Base-by-base conservation (phyloP, 345 rosid species). In the Eucalyptus camaldulensis region DNA sequence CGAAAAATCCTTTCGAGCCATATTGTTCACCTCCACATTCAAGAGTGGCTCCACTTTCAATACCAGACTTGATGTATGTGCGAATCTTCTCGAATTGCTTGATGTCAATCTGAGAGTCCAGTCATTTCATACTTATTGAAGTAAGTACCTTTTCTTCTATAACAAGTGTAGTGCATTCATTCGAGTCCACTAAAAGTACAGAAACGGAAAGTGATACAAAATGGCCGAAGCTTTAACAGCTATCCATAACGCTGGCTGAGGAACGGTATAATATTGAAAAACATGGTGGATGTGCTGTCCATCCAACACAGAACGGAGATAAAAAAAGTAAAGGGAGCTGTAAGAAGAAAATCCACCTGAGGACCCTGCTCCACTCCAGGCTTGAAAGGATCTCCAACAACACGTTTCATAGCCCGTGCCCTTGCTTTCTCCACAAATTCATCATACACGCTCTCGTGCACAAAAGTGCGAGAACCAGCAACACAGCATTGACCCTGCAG, bases 391-490 rank as follows among this genome's bases (percentile, higher is more conserved):
- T 97, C 99, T 27, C 99, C 98, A 89, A 97, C 97, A 60, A 62
- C 47, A 17, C 98, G 98, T 5, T 93, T 94, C 89, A 86, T 49
- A 27, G 99, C 99, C n/a, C 95, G 96, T 6, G 93, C 94, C 92
- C 92, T 96, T 80, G 99, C 95, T 94, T 97, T 97, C 95, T 95
- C 98, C 10, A 95, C 91, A 87, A 97, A 97, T 91, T 97, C 98
- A 89, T 97, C 97, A 51, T 96, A 96, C 29, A 95, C 91, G 8
- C 93, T 88, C 87, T 97, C 99, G 24, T 97, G 99, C 65, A 97
- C 99, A 88, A 85, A 97, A 11, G 99, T 97, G 80, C 99, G 99
- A 45, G 99, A 97, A 24, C 99, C 99, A 56, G 99, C 97, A 86
- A 94, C 91, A 58, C 99, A 97, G 91, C 99, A 96, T 90, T 97